Conservation (phyloP, 1,284 basidiomycete species). For the Cutaneotrichosporon arboriforme region DNA sequence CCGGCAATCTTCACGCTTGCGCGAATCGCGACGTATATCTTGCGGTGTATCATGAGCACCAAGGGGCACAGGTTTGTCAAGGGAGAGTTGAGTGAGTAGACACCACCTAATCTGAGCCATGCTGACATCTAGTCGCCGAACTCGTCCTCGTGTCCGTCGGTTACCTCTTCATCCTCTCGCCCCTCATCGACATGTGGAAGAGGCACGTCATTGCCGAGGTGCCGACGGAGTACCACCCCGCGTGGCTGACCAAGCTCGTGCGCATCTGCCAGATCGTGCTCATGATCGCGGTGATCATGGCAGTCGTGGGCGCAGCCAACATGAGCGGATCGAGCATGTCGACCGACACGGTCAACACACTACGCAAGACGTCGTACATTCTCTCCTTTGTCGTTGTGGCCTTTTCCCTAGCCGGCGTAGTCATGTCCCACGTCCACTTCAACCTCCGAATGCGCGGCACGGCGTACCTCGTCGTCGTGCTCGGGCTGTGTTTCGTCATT, state of each 20-base stretch:
- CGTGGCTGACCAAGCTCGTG: conserved; percentile 3
- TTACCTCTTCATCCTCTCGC: conserved; percentile 32
- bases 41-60: conserved; percentile 31
- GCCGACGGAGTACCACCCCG: conserved; percentile 1
- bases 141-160: conserved; percentile 30
- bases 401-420: conserved; percentile 11
- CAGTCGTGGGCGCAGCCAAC: conserved; percentile 17
- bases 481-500: conserved; percentile 14
- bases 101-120: neutral
- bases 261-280: conserved; percentile 4
- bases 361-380: conserved; percentile 21
- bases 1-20: conserved; percentile 25
- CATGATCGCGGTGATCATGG: conserved; percentile 26
- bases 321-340: neutral
- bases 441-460: conserved; percentile 5
- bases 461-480: conserved; percentile 12
- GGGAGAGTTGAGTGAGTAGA: conserved; percentile 19
- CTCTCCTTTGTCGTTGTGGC: conserved; percentile 24
- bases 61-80: conserved; percentile 13
- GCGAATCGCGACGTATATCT: conserved; percentile 23
- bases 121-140: conserved; percentile 24
- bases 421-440: conserved; percentile 16
- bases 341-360: conserved; percentile 14
- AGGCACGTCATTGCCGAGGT: conserved; percentile 16
- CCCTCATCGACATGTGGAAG: conserved; percentile 26